Base-by-base conservation (phyloP, 768 basidiomycete species). In the Phylloporus sp. region DNA sequence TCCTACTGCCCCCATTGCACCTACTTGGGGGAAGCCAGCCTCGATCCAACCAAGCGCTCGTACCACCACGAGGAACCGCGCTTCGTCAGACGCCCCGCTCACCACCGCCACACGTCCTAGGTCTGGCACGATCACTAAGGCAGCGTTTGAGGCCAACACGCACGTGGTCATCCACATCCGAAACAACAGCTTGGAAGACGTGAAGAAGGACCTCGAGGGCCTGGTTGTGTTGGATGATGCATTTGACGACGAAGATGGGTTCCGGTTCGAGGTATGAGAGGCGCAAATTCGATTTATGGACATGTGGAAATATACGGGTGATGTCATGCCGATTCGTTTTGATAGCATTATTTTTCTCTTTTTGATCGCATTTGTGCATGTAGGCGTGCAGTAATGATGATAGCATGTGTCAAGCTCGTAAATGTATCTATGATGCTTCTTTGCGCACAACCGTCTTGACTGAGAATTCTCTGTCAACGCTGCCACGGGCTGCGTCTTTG, bases 191-290 rank as follows among this genome's bases (percentile, higher is more conserved):
- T n/a, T 70, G 32, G 61, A 61, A 48, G 62, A 64, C 24, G 64
- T 66, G 45, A 68, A 62, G 54, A 70, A 66, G 46, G 59, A 60
- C 15, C 66, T 70, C 24, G 64, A 70, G 39, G 63, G 58, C 16
- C 45, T 64, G 36, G 53, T 68, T 57, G 64, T 69, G 35, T 62
- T 70, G 20, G 67, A 56, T 16, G 64, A 64, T 27, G 60, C 38
- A 22, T 67, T 64, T 9, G 59, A 58, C 22, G 61, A 61, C 1
- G 59, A 58, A 9, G 66, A 70, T n/a, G 67, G 42, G 27, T 70
- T 68, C 53, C 60, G 53, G 38, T 70, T 68, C 32, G 56, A 59
- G 26, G 58, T 68, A 18, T 68, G 45, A 65, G 11, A 11, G 9
- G 49, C n/a, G 11, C 13, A 45, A 7, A 24, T 54, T 53, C 46